Conservation (phyloP, 352 stramenopile species). For the Elongisporangium prolatum region DNA sequence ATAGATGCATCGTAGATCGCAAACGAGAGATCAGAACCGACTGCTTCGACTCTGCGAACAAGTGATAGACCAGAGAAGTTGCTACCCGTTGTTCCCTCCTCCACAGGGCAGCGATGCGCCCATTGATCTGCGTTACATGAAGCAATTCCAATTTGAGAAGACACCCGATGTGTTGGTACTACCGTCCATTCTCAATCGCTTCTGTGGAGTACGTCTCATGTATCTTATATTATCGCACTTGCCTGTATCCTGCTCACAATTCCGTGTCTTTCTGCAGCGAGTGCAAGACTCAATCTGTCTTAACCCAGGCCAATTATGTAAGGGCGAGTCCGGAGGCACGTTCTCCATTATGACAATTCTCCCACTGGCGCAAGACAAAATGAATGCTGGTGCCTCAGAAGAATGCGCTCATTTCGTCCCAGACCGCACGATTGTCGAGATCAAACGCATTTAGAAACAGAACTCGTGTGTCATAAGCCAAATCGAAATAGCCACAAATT, state of each 20-base stretch:
- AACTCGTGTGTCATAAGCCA: background rate
- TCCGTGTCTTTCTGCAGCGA: constrained; percentile 29
- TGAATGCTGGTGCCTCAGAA: constrained; percentile 32
- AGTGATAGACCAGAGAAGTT: constrained; percentile 79
- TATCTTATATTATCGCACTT: background rate
- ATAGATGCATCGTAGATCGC: constrained; percentile 20
- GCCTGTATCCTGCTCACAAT: background rate
- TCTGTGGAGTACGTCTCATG: constrained; percentile 66
- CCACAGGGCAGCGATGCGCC: constrained; percentile 59
- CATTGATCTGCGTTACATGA: constrained; percentile 91
- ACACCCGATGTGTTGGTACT: constrained; percentile 95
- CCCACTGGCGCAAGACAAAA: constrained; percentile 83
- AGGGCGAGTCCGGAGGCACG: constrained; percentile 91
- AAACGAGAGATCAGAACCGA: constrained; percentile 60
- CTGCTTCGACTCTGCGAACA: constrained; percentile 74
- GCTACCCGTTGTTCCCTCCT: constrained; percentile 78
- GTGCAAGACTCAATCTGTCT: constrained; percentile 92
- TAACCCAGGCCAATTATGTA: constrained; percentile 93
- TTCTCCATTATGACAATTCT: constrained; percentile 92
- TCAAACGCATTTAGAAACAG: constrained; percentile 81
- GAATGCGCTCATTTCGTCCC: constrained; percentile 66
- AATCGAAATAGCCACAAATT: background rate
- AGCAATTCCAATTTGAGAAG: constrained; percentile 88
- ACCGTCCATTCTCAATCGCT: constrained; percentile 91
- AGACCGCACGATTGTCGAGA: constrained; percentile 89